Conservation (phyloP, 2,329 filamentous ascomycete genomes). For the Coniochaeta pulveracea region DNA sequence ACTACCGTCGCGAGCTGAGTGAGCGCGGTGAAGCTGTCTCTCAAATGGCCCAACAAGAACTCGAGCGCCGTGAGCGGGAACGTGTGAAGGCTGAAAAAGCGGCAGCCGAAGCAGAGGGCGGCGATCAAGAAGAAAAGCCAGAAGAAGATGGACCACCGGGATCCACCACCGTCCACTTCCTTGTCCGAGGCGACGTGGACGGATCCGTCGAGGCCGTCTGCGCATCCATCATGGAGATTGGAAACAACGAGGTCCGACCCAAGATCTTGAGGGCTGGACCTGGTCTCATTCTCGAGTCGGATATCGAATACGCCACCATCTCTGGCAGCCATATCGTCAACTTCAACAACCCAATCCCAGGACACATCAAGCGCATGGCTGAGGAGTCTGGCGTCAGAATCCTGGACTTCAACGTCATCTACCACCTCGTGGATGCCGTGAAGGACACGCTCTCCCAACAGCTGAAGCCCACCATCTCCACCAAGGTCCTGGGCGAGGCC, state of each 20-base stretch:
- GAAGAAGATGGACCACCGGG: slow-evolving; percentile 25
- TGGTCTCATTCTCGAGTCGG: slow-evolving; percentile 71
- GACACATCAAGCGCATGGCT: slow-evolving; percentile 58
- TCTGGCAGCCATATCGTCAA: slow-evolving; percentile 70
- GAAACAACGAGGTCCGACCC: slow-evolving; percentile 73
- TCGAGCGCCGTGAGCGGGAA: slow-evolving; percentile 47
- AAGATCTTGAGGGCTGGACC: slow-evolving; percentile 67
- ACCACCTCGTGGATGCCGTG: slow-evolving; percentile 65
- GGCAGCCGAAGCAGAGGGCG: slow-evolving; percentile 21
- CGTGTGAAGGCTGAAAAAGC: slow-evolving; percentile 27
- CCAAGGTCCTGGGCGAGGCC: slow-evolving; percentile 74
- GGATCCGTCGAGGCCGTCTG: slow-evolving; percentile 88
- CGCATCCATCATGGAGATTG: slow-evolving; percentile 64
- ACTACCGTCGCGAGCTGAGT: slow-evolving; percentile 61
- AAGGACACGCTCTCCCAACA: slow-evolving; percentile 56
- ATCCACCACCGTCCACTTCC: slow-evolving; percentile 58
- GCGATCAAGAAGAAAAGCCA: slow-evolving; percentile 20
- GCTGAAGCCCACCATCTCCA: slow-evolving; percentile 54
- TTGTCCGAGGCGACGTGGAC: slow-evolving; percentile 85
- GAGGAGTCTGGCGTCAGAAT: slow-evolving; percentile 63
- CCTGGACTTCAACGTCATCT: slow-evolving; percentile 79
- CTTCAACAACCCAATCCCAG: slow-evolving; percentile 68
- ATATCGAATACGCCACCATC: slow-evolving; percentile 75
- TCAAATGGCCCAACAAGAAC: slow-evolving; percentile 63
- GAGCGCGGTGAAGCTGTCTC: slow-evolving; percentile 69